phyloP scores from a whole-genome alignment of 441 rosid genomes.

The Dalechampia spathulata region DNA sequence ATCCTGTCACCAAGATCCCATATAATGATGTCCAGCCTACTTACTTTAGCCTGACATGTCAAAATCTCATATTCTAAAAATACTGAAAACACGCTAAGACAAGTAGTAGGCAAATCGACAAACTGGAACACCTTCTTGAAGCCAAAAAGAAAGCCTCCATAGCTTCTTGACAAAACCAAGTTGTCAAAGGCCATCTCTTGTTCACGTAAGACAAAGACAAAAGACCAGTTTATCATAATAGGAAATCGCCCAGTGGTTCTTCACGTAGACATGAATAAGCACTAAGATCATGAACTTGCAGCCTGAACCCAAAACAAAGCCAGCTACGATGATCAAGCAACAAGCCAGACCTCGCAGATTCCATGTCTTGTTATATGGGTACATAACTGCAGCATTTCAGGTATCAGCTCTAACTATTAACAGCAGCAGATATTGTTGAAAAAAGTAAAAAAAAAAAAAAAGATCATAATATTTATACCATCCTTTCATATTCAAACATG shows the following conservation, averaged over 20 bases:
- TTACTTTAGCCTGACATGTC: constrained; percentile 12
- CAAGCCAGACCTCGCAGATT: constrained; percentile 3
- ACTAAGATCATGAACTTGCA: constrained; percentile 3
- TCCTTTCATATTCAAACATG: too few species aligned
- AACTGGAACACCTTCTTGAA: constrained; percentile 10
- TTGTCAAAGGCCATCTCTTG: constrained; percentile 22
- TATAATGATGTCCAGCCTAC: constrained; percentile 1
- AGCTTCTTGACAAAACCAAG: constrained; percentile 18
- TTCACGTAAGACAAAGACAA: constrained; percentile 17
- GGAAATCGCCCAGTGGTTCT: background rate
- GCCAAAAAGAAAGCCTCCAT: constrained; percentile 14
- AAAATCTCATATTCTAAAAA: constrained; percentile 8
- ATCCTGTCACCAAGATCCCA: constrained; percentile 7
- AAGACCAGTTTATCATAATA: background rate
- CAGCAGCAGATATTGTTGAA: background rate
- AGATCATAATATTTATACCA: background rate
- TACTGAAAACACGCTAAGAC: background rate
- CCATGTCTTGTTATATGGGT: constrained; percentile 9
- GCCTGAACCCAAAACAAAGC: constrained; percentile 11
- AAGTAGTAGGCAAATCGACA: constrained; percentile 12
- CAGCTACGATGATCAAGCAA: constrained; percentile 6
- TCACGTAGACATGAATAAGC: background rate
- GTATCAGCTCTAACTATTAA: background rate
- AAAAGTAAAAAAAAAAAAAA: too few species aligned
- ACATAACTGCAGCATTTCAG: background rate